Evolutionary conservation across 1,284 basidiomycete species (phyloP).

Genomic region (Boletus nobilissimus): DNA sequence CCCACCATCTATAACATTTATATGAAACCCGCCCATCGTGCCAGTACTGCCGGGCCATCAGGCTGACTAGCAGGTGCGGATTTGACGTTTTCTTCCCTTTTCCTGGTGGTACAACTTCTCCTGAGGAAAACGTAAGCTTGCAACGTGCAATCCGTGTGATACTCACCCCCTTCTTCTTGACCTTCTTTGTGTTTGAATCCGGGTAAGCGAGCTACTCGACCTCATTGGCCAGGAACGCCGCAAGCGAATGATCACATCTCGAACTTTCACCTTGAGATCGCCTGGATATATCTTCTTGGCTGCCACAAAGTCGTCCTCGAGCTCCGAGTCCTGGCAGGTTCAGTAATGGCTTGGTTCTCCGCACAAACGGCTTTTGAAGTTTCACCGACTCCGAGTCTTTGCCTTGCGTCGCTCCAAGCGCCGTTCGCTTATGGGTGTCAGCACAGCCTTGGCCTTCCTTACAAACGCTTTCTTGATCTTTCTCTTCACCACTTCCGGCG

Average conservation of each 20-base stretch:
- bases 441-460: conserved; percentile 91
- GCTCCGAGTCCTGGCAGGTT: conserved; percentile 68
- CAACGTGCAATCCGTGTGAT: neutral
- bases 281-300: conserved; percentile 86
- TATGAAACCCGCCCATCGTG: conserved; percentile 2
- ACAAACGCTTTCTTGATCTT: conserved; percentile 94
- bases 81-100: conserved; percentile 69
- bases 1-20: neutral
- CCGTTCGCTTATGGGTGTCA: conserved; percentile 89
- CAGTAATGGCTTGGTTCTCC: conserved; percentile 87
- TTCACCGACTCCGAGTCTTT: conserved; percentile 47
- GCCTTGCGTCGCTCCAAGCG: conserved; percentile 72
- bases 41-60: conserved; percentile 24
- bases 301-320: conserved; percentile 82
- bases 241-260: conserved; percentile 81
- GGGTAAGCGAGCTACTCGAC: conserved; percentile 89
- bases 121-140: conserved; percentile 47
- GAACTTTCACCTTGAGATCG: conserved; percentile 88
- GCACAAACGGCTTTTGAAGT: conserved; percentile 69
- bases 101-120: conserved; percentile 80
- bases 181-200: conserved; percentile 70
- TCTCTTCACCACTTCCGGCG: conserved; percentile 83
- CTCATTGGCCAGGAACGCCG: conserved; percentile 77
- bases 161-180: conserved; percentile 71
- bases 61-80: neutral